Conservation (phyloP, 176 grass and related monocot genomes). For the Avena atlantica region DNA sequence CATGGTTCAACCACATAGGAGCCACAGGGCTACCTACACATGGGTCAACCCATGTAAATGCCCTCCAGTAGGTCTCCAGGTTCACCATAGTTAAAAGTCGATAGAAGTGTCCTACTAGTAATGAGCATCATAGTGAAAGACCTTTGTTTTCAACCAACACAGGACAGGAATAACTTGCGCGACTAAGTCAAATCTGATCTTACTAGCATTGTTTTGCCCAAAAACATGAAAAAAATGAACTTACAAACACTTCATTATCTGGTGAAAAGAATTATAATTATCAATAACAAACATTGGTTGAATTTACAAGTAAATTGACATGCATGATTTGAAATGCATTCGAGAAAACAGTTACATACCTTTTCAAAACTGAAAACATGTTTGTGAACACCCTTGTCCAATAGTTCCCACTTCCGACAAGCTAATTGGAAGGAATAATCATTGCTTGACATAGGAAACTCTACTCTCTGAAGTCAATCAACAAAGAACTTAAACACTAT, state of each 20-base stretch:
- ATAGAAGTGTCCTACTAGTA: conserved; percentile 11
- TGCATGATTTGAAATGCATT: not conserved
- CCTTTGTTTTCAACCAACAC: not conserved
- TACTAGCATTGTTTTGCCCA: not conserved
- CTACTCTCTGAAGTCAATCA: conserved; percentile 70
- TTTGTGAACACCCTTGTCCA: conserved; percentile 72
- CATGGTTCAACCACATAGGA: not conserved
- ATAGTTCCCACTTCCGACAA: conserved; percentile 81
- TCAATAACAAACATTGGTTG: not conserved
- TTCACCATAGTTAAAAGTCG: not conserved
- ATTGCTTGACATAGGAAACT: conserved; percentile 97
- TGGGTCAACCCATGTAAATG: not conserved
- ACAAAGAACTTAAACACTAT: conserved; percentile 20
- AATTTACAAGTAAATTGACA: conserved; percentile 15
- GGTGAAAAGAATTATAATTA: not conserved
- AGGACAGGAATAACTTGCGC: not conserved
- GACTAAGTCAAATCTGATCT: conserved; percentile 16
- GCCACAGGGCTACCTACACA: not conserved
- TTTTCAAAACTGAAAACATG: conserved; percentile 82
- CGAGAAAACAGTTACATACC: conserved; percentile 46
- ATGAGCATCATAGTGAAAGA: not conserved
- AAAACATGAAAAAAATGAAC: conserved; percentile 3
- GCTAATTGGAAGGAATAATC: conserved; percentile 76
- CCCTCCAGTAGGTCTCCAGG: not conserved
- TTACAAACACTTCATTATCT: conserved; percentile 19